Evolutionary conservation across 163 green algal species (phyloP).

Genomic region (Coccomyxa subellipsoidea): DNA sequence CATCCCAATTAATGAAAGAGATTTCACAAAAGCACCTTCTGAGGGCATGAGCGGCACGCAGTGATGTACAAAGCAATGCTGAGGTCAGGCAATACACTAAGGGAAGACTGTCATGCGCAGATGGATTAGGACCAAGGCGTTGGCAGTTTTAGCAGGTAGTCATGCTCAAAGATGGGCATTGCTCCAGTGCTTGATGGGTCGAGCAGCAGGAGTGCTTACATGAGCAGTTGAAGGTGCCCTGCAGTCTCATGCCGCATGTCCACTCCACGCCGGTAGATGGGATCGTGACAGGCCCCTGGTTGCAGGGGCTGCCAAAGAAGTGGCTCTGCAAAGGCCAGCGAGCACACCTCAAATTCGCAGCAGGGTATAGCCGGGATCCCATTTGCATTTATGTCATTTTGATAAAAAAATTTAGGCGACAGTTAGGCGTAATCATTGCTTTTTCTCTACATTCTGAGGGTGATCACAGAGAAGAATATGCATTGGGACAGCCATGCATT

Average conservation of each 20-base stretch:
- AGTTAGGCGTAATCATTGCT: no score
- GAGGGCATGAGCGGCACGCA: no score
- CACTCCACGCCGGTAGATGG: background rate
- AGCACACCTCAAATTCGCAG: no score
- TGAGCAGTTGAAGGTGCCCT: slow-evolving; percentile 4
- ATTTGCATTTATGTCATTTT: background rate
- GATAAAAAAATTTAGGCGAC: background rate
- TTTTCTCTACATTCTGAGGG: background rate
- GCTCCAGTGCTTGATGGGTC: background rate
- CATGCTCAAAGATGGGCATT: background rate
- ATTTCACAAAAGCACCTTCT: no score
- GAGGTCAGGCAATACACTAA: background rate
- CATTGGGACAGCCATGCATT: background rate
- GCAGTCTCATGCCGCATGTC: background rate
- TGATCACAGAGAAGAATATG: background rate
- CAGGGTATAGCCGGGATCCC: background rate
- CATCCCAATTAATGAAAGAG: no score
- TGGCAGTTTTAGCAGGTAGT: no score
- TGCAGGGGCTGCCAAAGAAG: slow-evolving; percentile 5
- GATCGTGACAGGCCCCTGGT: background rate
- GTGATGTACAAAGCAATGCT: background rate
- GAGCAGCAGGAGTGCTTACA: background rate
- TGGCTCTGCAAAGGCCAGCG: slow-evolving; percentile 5
- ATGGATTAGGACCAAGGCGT: no score
- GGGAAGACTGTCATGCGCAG: no score